Evolutionary conservation across 2,329 filamentous ascomycete species (phyloP).

Genomic region (Xylariales sp.): DNA sequence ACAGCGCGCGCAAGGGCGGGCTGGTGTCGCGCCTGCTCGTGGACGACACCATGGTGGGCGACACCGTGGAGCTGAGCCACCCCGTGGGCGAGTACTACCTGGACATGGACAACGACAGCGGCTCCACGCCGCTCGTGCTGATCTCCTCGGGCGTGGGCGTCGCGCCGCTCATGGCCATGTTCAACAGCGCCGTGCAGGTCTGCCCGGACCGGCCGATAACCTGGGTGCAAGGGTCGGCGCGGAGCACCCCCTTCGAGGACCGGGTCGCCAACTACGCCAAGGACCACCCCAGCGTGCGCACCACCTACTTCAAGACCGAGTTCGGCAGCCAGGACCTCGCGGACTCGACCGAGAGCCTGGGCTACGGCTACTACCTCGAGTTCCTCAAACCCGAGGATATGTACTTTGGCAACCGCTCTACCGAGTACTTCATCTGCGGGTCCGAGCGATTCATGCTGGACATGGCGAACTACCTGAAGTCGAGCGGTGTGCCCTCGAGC

Average conservation of each 20-base stretch:
- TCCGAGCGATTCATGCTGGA: slow-evolving; percentile 52
- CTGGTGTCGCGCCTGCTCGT: slow-evolving; percentile 68
- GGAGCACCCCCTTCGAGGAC: slow-evolving; percentile 47
- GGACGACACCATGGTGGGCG: slow-evolving; percentile 55
- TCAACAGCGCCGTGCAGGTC: slow-evolving; percentile 46
- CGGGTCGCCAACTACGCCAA: slow-evolving; percentile 42
- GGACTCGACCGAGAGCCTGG: slow-evolving; percentile 39
- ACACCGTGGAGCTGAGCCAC: slow-evolving; percentile 61
- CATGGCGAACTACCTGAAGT: slow-evolving; percentile 37
- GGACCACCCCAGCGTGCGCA: slow-evolving; percentile 28
- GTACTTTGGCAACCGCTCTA: slow-evolving; percentile 36
- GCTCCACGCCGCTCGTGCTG: slow-evolving; percentile 49
- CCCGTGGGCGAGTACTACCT: slow-evolving; percentile 61
- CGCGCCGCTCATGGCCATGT: slow-evolving; percentile 56
- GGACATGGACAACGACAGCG: slow-evolving; percentile 33
- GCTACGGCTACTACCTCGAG: slow-evolving; percentile 41
- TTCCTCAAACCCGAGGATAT: slow-evolving; percentile 39
- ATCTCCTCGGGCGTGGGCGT: slow-evolving; percentile 59
- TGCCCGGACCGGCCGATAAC: slow-evolving; percentile 45
- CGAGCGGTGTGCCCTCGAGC: slow-evolving; percentile 28
- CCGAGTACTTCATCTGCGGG: slow-evolving; percentile 52
- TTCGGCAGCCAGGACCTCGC: slow-evolving; percentile 39
- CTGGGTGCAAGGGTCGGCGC: slow-evolving; percentile 56
- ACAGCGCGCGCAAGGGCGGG: slow-evolving; percentile 39
- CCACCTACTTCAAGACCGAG: slow-evolving; percentile 46